These are phyloP conservation scores for Trebouxia sp. DNA, from an alignment of 139 green algal species.

Conservation along the genomic window DNA sequence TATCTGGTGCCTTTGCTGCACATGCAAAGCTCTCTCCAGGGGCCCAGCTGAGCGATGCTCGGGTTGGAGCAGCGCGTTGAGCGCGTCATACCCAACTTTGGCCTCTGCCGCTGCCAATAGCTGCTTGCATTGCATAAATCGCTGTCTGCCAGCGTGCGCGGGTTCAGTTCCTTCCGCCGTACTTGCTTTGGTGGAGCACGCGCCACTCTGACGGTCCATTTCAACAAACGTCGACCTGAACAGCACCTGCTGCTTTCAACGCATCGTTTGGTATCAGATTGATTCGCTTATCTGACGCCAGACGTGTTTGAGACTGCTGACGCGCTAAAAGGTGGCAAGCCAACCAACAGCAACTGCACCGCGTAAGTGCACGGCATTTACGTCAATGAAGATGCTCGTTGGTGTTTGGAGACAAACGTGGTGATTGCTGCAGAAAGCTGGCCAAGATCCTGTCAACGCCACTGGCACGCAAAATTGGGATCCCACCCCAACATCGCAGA, in stretches of 20 bases:
- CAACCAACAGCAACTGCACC: too few species aligned
- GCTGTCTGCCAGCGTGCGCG: not conserved
- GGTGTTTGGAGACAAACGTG: too few species aligned
- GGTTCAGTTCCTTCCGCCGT: not conserved
- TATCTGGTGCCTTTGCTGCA: conserved; percentile 16
- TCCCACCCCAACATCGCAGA: too few species aligned
- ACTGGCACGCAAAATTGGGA: too few species aligned
- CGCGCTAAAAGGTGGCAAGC: too few species aligned
- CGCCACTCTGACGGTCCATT: not conserved
- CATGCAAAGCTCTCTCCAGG: not conserved
- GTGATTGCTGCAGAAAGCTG: too few species aligned
- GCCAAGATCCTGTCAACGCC: too few species aligned
- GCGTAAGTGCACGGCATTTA: too few species aligned
- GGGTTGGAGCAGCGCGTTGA: not conserved
- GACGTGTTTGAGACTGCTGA: too few species aligned
- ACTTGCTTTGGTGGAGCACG: not conserved
- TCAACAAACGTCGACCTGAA: not conserved
- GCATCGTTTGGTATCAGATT: not conserved
- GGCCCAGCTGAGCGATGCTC: not conserved
- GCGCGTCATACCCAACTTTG: not conserved
- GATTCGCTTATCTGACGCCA: too few species aligned
- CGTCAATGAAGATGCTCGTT: too few species aligned
- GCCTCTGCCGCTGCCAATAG: not conserved
- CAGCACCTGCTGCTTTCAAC: not conserved
- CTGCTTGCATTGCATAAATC: not conserved